These are phyloP conservation scores for Trematosphaeria pertusa DNA, from an alignment of 2,329 filamentous ascomycete genomes.

Conservation along the genomic window DNA sequence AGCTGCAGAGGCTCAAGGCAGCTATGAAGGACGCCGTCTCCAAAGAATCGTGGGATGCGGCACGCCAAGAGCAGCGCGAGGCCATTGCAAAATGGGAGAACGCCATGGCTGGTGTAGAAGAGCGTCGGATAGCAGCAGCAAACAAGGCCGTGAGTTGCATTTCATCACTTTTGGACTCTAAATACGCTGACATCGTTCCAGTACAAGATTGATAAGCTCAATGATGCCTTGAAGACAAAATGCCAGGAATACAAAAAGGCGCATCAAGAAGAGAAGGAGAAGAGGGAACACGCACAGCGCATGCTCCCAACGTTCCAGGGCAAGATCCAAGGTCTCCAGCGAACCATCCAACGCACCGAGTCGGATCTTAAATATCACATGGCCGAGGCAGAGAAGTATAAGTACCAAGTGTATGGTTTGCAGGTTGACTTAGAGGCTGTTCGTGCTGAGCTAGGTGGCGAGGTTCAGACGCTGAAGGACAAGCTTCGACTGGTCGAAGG, in stretches of 20 bases:
- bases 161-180: background rate
- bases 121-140: slow-evolving; percentile 33
- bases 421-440: slow-evolving; percentile 64
- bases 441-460: slow-evolving; percentile 68
- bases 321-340: slow-evolving; percentile 38
- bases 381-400: slow-evolving; percentile 43
- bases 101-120: slow-evolving; percentile 39
- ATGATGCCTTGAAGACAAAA: slow-evolving; percentile 33
- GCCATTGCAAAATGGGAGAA: slow-evolving; percentile 43
- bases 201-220: slow-evolving; percentile 31
- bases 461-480: slow-evolving; percentile 69
- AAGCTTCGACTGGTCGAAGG: slow-evolving; percentile 71
- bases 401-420: slow-evolving; percentile 53
- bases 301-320: slow-evolving; percentile 36
- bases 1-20: slow-evolving; percentile 26
- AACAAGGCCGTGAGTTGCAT: slow-evolving; percentile 32
- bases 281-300: slow-evolving; percentile 26
- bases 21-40: slow-evolving; percentile 32
- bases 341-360: slow-evolving; percentile 30
- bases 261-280: slow-evolving; percentile 31
- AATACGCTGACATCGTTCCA: slow-evolving; percentile 10
- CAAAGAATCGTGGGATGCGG: slow-evolving; percentile 37
- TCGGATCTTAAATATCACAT: slow-evolving; percentile 43
- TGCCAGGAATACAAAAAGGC: slow-evolving; percentile 34
- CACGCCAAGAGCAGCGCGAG: slow-evolving; percentile 37